Base-by-base conservation (phyloP, 257 asterid species). In the Eucommia ulmoides region DNA sequence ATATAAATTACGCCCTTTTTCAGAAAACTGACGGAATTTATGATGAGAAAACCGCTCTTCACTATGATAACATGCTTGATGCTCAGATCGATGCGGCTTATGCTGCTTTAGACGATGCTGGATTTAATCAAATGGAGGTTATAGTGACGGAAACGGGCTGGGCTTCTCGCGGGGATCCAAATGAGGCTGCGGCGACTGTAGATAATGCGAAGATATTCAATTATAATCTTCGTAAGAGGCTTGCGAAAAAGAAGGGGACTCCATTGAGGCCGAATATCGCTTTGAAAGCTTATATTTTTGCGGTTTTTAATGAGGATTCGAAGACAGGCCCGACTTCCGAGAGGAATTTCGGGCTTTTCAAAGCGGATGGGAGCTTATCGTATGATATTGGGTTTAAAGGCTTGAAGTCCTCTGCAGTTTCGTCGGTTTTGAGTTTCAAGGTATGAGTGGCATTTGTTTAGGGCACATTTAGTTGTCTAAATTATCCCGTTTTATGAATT, bases 61-160 rank as follows among this genome's bases (percentile, higher is more conserved):
- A 73, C 68, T 91, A 91, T 49, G 97, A 86, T 62, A 91, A 91
- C 77, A 29, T 91, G 84, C 83, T 91, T 4, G 99, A 91, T 59
- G 99, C 99, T 56, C 99, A 83, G 69, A 81, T 91, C 35, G 97
- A 91, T 61, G 93, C 99, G 19, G 91, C 95, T 38, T 91, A 86
- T 67, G 95, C 73, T 33, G 99, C 99, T 19, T 52, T 91, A 58
- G 95, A 86, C 51, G 69, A 71, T 49, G 93, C 87, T 3, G 95
- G 97, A 7, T 77, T 61, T 58, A 62, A 56, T 24, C 75, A 77
- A 45, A 86, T 91, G 95, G 97, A 91, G 57, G 93, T 91, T 50
- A 78, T 91, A 41, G 65, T 91, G 41, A 86, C 99, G 0, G 99
- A 91, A 68, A 91, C 99, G 0, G 99, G 99, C 22, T 91, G 99